Conservation (phyloP, 2,329 filamentous ascomycete species). For the Ceratocystis diversiconidia region DNA sequence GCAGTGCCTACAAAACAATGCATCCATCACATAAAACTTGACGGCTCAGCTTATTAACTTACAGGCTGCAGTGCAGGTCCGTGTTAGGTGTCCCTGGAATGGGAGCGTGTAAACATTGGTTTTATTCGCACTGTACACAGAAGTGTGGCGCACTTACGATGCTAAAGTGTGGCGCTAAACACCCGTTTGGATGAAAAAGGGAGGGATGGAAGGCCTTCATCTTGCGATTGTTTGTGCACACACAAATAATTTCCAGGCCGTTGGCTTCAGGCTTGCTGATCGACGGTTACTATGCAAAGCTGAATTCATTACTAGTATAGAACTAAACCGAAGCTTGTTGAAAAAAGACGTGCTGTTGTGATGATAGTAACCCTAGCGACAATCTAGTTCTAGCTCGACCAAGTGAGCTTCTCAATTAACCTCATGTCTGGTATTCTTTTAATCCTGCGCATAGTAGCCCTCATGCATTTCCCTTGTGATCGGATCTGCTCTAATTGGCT, state of each 20-base stretch:
- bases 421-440: not conserved
- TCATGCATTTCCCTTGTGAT: constrained; percentile 35
- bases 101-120: not conserved
- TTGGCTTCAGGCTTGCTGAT: not conserved
- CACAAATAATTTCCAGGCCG: not conserved
- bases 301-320: no score
- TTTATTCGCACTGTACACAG: not conserved
- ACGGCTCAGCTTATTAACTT: not conserved
- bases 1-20: not conserved
- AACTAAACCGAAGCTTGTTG: not conserved
- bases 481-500: constrained; percentile 6
- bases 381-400: not conserved
- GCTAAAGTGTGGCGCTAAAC: not conserved
- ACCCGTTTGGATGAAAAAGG: not conserved
- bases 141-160: not conserved
- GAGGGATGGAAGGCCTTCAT: not conserved
- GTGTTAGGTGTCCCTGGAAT: not conserved
- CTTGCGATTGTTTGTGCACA: not conserved
- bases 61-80: not conserved
- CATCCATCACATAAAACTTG: not conserved
- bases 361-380: not conserved
- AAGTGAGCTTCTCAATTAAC: not conserved
- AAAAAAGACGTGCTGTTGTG: not conserved
- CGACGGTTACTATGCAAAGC: not conserved
- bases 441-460: constrained; percentile 17